Evolutionary conservation across 2,329 filamentous ascomycete species (phyloP).

Genomic region (Aspergillus sp.): DNA sequence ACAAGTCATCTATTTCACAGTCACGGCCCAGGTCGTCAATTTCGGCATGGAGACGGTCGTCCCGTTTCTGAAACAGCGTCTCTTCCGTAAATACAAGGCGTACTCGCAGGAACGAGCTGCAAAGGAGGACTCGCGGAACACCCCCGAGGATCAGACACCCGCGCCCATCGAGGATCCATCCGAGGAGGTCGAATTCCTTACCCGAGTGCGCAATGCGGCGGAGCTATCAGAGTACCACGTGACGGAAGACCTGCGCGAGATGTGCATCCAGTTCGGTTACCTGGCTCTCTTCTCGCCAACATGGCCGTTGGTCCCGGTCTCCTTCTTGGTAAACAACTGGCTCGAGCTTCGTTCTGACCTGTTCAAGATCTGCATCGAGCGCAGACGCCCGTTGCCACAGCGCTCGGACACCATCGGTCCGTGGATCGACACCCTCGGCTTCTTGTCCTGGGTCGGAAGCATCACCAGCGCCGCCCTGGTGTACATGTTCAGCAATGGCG

Average conservation of each 20-base stretch:
- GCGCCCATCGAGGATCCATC: constrained; percentile 54
- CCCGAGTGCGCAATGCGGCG: constrained; percentile 74
- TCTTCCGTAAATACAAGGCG: constrained; percentile 59
- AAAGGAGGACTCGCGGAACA: constrained; percentile 3
- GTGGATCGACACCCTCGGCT: constrained; percentile 80
- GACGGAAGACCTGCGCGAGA: constrained; percentile 81
- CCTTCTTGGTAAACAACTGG: constrained; percentile 95
- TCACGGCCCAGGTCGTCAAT: constrained; percentile 89
- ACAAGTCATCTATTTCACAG: constrained; percentile 94
- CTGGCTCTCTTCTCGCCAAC: constrained; percentile 85
- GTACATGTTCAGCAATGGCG: constrained; percentile 71
- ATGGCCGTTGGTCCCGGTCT: constrained; percentile 82
- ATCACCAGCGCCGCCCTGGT: constrained; percentile 80
- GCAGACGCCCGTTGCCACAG: constrained; percentile 80
- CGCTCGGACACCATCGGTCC: constrained; percentile 90
- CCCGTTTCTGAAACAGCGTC: constrained; percentile 72
- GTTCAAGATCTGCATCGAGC: constrained; percentile 86
- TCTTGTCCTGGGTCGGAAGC: constrained; percentile 88
- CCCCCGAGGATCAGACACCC: constrained; percentile 7
- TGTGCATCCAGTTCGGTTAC: constrained; percentile 87
- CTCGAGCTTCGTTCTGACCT: constrained; percentile 89
- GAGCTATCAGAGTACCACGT: constrained; percentile 85
- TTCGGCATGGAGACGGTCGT: constrained; percentile 78
- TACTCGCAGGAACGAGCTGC: constrained; percentile 21
- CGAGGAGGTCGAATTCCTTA: constrained; percentile 74